Conservation (phyloP, 2,329 filamentous ascomycete genomes). For the Diaporthe sp. region DNA sequence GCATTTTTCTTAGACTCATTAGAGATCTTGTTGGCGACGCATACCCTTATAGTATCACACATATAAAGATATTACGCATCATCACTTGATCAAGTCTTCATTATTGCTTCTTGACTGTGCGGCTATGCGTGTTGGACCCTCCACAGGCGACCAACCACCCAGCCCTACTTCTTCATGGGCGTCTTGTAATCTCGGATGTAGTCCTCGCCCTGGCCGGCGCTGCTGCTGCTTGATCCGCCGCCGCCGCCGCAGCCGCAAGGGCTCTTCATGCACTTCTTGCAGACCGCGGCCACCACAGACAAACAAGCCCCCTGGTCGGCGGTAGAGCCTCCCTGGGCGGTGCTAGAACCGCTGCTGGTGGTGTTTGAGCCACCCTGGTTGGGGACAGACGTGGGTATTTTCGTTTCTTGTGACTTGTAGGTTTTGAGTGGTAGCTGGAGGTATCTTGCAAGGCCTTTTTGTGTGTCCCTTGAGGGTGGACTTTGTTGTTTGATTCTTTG, state of each 20-base stretch:
- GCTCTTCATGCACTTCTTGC: neutral
- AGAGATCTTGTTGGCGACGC: constrained; percentile 22
- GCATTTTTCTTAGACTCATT: constrained; percentile 17
- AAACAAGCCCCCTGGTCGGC: neutral
- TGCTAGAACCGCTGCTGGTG: neutral
- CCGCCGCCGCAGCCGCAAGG: too few relatives aligned
- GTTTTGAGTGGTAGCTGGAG: neutral
- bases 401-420: neutral
- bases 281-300: too few relatives aligned
- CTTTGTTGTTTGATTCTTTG: neutral
- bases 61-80: neutral
- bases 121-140: neutral
- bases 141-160: too few relatives aligned
- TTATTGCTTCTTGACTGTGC: neutral
- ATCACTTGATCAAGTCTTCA: neutral
- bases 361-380: neutral
- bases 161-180: neutral
- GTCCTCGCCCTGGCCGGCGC: neutral
- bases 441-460: too few relatives aligned
- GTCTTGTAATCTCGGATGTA: neutral
- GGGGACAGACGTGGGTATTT: neutral
- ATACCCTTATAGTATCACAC: constrained; percentile 7
- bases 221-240: constrained; percentile 8
- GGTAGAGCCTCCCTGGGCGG: neutral
- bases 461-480: neutral